Evolutionary conservation across 306 rosid species (phyloP).

Genomic region (Malus orientalis): DNA sequence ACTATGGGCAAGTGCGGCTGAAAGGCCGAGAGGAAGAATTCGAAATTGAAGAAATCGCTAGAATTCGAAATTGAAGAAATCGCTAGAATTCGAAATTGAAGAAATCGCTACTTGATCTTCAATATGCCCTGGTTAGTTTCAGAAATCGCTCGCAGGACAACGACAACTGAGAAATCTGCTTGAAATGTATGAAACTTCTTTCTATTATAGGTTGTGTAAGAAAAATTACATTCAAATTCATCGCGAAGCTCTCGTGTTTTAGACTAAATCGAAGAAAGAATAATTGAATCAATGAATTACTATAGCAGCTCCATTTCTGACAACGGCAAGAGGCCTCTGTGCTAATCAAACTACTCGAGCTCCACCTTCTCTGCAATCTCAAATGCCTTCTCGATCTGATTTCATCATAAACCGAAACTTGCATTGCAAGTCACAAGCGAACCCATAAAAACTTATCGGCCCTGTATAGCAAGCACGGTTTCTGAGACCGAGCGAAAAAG

Average conservation of each 20-base stretch:
- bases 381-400: slow-evolving; percentile 5
- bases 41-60: too few relatives aligned
- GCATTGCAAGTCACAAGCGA: slow-evolving; percentile 15
- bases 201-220: slow-evolving; percentile 19
- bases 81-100: too few relatives aligned
- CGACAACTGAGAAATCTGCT: neutral
- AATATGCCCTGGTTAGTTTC: too few relatives aligned
- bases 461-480: slow-evolving; percentile 24
- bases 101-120: too few relatives aligned
- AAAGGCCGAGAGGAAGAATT: too few relatives aligned
- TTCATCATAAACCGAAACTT: slow-evolving; percentile 24
- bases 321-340: slow-evolving; percentile 27
- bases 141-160: neutral
- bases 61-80: too few relatives aligned
- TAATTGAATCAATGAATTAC: slow-evolving; percentile 39
- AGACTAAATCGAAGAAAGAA: slow-evolving; percentile 28
- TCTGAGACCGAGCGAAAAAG: slow-evolving; percentile 21
- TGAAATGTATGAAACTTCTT: slow-evolving; percentile 16
- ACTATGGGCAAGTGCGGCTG: too few relatives aligned
- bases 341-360: slow-evolving; percentile 30
- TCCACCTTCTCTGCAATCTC: slow-evolving; percentile 18
- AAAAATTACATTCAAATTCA: slow-evolving; percentile 28
- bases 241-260: slow-evolving; percentile 13
- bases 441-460: slow-evolving; percentile 19
- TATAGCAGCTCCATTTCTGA: slow-evolving; percentile 20